Evolutionary conservation across 2,329 filamentous ascomycete species (phyloP).

Genomic region (Gnomoniopsis smithogilvyi): DNA sequence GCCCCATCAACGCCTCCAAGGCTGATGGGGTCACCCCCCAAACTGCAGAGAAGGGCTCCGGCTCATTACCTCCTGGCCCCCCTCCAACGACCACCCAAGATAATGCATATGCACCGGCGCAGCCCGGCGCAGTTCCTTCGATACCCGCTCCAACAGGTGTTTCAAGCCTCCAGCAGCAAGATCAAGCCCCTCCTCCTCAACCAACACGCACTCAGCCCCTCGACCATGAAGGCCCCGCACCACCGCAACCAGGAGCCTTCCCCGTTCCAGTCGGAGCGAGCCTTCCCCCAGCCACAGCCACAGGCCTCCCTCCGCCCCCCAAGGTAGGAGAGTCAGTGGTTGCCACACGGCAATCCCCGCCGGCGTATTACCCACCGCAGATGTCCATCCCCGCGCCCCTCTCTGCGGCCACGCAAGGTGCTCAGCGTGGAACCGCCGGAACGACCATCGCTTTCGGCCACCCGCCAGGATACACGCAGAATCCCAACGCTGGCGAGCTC

Average conservation of each 20-base stretch:
- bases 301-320: constrained; percentile 46
- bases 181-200: constrained; percentile 32
- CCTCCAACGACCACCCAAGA: constrained; percentile 30
- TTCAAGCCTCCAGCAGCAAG: constrained; percentile 27
- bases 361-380: constrained; percentile 40
- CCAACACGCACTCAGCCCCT: constrained; percentile 41
- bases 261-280: constrained; percentile 37
- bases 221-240: constrained; percentile 39
- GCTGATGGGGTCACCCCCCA: constrained; percentile 46
- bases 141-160: constrained; percentile 42
- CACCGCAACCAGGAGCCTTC: constrained; percentile 56
- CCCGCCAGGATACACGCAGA: constrained; percentile 56
- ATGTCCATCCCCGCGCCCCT: constrained; percentile 49
- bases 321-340: constrained; percentile 41
- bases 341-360: constrained; percentile 30
- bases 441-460: constrained; percentile 29
- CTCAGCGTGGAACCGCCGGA: constrained; percentile 34
- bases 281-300: constrained; percentile 17
- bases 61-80: not conserved
- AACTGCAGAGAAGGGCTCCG: constrained; percentile 29
- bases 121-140: constrained; percentile 43
- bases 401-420: constrained; percentile 31
- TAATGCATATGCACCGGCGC: constrained; percentile 36
- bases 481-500: constrained; percentile 50
- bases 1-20: constrained; percentile 57